Percentiles rank a stretch among this genome's conserved stretches.
These are phyloP conservation scores for Candida easanensis DNA, from an alignment of 805 yeast genomes.

Conservation along the genomic window DNA sequence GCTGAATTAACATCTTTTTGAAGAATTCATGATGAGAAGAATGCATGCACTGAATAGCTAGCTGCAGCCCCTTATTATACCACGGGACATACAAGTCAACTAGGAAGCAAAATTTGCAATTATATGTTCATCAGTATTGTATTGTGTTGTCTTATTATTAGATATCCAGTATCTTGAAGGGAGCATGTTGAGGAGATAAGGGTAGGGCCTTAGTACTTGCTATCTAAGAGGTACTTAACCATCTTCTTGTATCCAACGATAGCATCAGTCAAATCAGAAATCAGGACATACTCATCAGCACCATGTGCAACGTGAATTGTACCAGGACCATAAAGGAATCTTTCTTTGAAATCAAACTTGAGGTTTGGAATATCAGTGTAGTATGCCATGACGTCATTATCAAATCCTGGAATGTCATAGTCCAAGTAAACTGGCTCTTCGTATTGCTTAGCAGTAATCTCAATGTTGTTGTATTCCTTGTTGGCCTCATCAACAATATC, in stretches of 20 bases:
- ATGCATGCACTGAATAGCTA: too few species aligned
- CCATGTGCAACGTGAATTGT: slow-evolving; percentile 59
- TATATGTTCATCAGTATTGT: too few species aligned
- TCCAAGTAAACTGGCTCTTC: slow-evolving; percentile 39
- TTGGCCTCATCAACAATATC: slow-evolving; percentile 33
- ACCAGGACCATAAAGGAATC: slow-evolving; percentile 68
- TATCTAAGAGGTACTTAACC: slow-evolving; percentile 15
- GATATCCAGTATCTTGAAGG: too few species aligned
- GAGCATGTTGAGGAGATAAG: too few species aligned
- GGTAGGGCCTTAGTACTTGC: neutral
- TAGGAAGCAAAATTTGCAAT: too few species aligned
- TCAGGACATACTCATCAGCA: slow-evolving; percentile 50
- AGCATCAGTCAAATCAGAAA: slow-evolving; percentile 44
- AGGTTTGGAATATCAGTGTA: slow-evolving; percentile 53
- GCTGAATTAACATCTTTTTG: too few species aligned
- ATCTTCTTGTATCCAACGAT: slow-evolving; percentile 48
- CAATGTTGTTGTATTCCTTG: slow-evolving; percentile 24
- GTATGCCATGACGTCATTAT: slow-evolving; percentile 46
- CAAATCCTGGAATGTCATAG: slow-evolving; percentile 64
- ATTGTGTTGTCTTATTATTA: too few species aligned
- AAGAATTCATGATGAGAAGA: too few species aligned
- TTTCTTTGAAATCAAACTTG: slow-evolving; percentile 24
- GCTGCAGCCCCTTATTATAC: too few species aligned
- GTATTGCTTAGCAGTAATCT: slow-evolving; percentile 24
- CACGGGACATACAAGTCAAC: too few species aligned